Evolutionary conservation across 805 yeast genomes (phyloP), one percentile per base, ranked within the genome.

Genomic region (Metschnikowia aberdeeniae): DNA sequence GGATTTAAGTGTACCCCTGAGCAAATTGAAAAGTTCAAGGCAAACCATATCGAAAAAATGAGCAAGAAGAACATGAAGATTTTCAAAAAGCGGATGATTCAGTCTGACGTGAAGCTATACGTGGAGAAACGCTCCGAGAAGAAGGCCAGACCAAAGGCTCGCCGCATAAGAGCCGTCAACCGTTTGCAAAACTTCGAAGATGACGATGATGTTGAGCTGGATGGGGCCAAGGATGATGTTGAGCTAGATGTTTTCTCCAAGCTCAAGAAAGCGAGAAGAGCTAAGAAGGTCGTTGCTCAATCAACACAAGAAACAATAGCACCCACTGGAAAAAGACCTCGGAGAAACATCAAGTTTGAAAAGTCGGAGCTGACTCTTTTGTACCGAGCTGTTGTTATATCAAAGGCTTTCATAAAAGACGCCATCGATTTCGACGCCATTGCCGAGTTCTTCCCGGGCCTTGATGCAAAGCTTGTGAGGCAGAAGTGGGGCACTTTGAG

Each of bases 401-500:
- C 84, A 4, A 81, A 83, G 50, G 76, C 89, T 12, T 73, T 85
- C 33, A 59, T 60, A 13, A 72, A 77, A 36, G 78, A 78, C 12
- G 63, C 66, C 6, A 83, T 86, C 32, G 82, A 80, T 47, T 89
- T 95, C 85, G 74, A 72, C 0, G 62, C 72, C 30, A 80, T 89
- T 6, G 71, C 84, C 0, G 57, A 56, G 0, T 59, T 78, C 5
- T 76, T 86, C 38, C 70, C 65, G 5, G 73, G 61, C 13, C 57
- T 66, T 29, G 63, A 58, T 24, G 65, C 76, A 1, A 77, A 72
- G 7, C 67, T 72, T 9, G 63, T 84, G 24, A 75, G 73, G 50
- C 77, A 78, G 41, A 81, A 78, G 47, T 90, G 97, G 97, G 79
- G 84, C 1, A 70, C 77, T 14, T 72, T 86, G 7, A 73, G 87